These are phyloP conservation scores for Trichoderma sp. DNA, from an alignment of 2,329 filamentous ascomycete species.

Conservation along the genomic window DNA sequence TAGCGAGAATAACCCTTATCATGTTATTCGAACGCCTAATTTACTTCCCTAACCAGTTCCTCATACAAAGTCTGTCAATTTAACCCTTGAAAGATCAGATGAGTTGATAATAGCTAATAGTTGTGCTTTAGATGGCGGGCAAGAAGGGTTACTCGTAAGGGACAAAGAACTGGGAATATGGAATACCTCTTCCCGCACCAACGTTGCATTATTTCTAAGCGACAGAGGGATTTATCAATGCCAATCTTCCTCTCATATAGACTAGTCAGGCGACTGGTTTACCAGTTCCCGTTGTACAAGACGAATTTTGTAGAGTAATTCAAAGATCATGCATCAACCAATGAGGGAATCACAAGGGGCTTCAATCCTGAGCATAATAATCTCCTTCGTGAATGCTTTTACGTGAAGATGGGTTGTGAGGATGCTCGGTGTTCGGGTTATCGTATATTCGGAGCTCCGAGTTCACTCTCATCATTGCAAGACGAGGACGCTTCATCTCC, in stretches of 20 bases:
- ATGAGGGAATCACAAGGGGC: neutral
- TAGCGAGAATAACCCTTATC: neutral
- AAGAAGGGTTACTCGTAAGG: neutral
- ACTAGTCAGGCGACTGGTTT: neutral
- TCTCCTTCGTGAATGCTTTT: accelerated
- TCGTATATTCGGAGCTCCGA: neutral
- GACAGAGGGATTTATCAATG: neutral
- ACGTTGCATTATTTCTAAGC: neutral
- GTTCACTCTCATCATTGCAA: neutral
- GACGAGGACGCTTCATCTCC: neutral
- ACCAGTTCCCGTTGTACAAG: neutral
- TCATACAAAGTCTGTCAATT: neutral
- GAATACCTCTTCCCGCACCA: neutral
- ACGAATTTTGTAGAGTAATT: neutral
- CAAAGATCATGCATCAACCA: neutral
- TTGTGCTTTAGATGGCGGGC: neutral
- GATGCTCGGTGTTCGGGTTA: neutral
- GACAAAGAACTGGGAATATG: neutral
- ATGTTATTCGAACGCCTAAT: neutral
- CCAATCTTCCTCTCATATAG: neutral
- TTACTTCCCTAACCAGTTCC: neutral
- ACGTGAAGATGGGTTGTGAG: neutral
- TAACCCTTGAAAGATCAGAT: neutral
- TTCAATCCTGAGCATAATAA: neutral
- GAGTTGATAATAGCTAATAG: neutral